phyloP scores from a whole-genome alignment of 1,284 basidiomycete species.

The Malassezia vespertilionis region DNA sequence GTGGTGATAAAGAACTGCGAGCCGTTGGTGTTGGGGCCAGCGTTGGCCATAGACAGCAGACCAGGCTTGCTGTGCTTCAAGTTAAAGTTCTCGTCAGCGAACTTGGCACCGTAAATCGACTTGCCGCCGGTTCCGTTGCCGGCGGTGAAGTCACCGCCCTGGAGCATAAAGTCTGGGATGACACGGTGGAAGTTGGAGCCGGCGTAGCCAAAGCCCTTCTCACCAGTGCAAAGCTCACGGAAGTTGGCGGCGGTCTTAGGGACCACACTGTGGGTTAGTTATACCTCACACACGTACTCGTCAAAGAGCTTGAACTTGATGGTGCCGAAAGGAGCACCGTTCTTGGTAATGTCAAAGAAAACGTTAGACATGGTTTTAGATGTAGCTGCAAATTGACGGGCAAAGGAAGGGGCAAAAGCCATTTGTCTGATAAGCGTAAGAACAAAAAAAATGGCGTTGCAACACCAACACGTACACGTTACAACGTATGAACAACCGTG shows the following conservation, averaged over 20 bases:
- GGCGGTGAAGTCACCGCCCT: slow-evolving; percentile 61
- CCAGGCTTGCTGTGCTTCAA: slow-evolving; percentile 33
- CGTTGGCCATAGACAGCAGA: slow-evolving; percentile 27
- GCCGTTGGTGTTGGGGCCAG: slow-evolving; percentile 37
- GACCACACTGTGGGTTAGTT: slow-evolving; percentile 17
- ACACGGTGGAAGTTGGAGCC: slow-evolving; percentile 56
- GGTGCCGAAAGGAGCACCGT: slow-evolving; percentile 46
- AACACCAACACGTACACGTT: slow-evolving; percentile 13
- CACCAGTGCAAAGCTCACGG: slow-evolving; percentile 58
- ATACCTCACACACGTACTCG: slow-evolving; percentile 18
- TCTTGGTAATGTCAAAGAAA: slow-evolving; percentile 59
- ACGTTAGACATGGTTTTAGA: slow-evolving; percentile 51
- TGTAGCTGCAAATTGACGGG: slow-evolving; percentile 34
- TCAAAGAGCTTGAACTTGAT: slow-evolving; percentile 38
- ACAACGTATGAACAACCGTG: not conserved
- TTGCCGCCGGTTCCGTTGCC: slow-evolving; percentile 48
- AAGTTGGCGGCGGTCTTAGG: slow-evolving; percentile 30
- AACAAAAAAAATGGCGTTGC: not conserved
- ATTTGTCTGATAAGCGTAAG: slow-evolving; percentile 17
- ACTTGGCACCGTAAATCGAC: slow-evolving; percentile 46
- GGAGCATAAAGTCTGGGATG: slow-evolving; percentile 60
- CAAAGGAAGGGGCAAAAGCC: slow-evolving; percentile 28
- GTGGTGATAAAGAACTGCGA: slow-evolving; percentile 45
- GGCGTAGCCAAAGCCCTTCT: slow-evolving; percentile 65
- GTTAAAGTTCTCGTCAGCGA: slow-evolving; percentile 34